Evolutionary conservation across 495 filamentous ascomycete genomes (phyloP), one percentile per base, ranked within the genome.

Genomic region (Trichocladium uniseriatum): DNA sequence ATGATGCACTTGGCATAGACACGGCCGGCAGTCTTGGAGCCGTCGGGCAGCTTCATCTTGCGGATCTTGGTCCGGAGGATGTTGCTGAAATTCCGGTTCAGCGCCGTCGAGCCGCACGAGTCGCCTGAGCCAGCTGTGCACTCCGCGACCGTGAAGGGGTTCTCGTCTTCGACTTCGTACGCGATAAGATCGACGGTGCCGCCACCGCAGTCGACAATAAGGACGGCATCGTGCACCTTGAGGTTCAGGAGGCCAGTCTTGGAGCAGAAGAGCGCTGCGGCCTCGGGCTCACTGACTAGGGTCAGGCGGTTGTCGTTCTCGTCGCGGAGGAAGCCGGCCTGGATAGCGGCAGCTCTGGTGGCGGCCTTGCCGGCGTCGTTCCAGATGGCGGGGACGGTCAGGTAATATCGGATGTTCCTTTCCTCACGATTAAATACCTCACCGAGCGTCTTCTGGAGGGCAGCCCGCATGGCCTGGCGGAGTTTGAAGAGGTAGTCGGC

Each of bases 1-100:
- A 85, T 85, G 65, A 86, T 86, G 63, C 82, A 86, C 66, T 86
- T 86, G 48, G 82, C 82, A 55, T 85, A 86, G 18, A 86, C 82
- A 62, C 81, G 79, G 18, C 81, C 82, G 27, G 82, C 82, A 2
- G 82, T 86, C 69, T 79, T 82, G 51, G 82, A 85, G 37, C 82
- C 82, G 55, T 86, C 82, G 9, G 82, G 81, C 9, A 86, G 71
- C 67, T 84, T 85, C 82, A 86, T 86, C 68, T 85, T 86, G 36
- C 82, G 73, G 54, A 86, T 86, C 71, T 86, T 86, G 19, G 82
- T 82, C 29, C 82, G 72, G 28, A 86, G 67, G 48, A 86, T 86
- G 65, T 85, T 86, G 65, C 77, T 81, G 59, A 86, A 86, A 59
- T 86, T 86, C 32, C 82, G 72, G 68, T 85, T 85, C 20, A 86